Evolutionary conservation across 2,329 filamentous ascomycete species (phyloP).

Genomic region (Talaromyces sp.): DNA sequence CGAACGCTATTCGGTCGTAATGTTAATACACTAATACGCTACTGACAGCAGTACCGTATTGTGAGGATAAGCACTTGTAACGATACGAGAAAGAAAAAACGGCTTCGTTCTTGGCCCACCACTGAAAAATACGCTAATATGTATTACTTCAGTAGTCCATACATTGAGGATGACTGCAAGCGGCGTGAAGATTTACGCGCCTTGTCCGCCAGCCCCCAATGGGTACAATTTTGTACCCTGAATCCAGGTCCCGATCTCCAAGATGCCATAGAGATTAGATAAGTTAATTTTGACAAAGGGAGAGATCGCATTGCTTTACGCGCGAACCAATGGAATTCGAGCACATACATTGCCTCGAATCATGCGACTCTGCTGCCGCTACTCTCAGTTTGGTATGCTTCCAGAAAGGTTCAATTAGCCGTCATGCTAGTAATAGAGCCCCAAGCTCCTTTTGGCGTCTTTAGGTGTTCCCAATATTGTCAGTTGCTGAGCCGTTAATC

Average conservation of each 20-base stretch:
- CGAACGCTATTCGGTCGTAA: not conserved
- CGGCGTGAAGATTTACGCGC: not conserved
- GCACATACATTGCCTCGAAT: not conserved
- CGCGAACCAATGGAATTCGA: not conserved
- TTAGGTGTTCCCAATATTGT: not conserved
- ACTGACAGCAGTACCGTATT: not conserved
- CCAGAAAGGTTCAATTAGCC: not conserved
- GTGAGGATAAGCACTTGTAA: not conserved
- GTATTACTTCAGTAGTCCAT: no score
- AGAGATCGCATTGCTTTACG: not conserved
- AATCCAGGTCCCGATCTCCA: not conserved
- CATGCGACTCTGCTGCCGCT: not conserved
- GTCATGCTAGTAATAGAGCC: not conserved
- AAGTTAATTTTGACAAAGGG: not conserved
- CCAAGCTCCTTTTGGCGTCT: not conserved
- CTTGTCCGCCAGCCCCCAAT: not conserved
- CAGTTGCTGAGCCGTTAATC: not conserved
- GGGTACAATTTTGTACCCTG: not conserved
- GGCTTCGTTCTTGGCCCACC: not conserved
- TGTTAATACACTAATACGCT: not conserved
- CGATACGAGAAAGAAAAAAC: not conserved
- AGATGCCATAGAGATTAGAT: not conserved
- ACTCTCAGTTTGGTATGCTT: not conserved
- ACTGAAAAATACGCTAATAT: not conserved
- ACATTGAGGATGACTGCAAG: not conserved